These are phyloP conservation scores for Plectosphaerella plurivora DNA, from an alignment of 2,329 filamentous ascomycete species.

Conservation along the genomic window DNA sequence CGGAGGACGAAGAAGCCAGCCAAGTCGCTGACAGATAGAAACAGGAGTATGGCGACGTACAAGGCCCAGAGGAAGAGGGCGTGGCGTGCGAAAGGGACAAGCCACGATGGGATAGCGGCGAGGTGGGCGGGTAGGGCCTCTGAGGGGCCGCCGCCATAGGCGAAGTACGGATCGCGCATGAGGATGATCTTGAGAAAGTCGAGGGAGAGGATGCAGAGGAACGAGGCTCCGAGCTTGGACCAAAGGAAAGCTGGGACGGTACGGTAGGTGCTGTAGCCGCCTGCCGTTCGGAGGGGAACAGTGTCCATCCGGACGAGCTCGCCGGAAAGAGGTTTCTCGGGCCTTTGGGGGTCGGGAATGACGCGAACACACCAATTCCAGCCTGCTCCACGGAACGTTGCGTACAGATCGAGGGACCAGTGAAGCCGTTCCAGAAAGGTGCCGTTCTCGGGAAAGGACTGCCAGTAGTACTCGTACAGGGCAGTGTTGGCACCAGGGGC, in stretches of 20 bases:
- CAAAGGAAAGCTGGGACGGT: conserved; percentile 41
- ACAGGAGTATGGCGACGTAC: conserved; percentile 53
- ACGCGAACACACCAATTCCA: conserved; percentile 31
- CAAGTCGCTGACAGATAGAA: conserved; percentile 58
- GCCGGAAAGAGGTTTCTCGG: conserved; percentile 32
- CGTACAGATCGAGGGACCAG: conserved; percentile 53
- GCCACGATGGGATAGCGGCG: conserved; percentile 30
- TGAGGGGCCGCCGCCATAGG: conserved; percentile 37
- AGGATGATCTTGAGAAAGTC: conserved; percentile 67
- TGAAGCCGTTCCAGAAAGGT: conserved; percentile 43
- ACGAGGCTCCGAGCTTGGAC: conserved; percentile 37
- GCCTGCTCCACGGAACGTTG: conserved; percentile 52
- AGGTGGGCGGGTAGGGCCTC: conserved; percentile 25
- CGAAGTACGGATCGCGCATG: conserved; percentile 76
- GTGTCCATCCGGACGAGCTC: conserved; percentile 34
- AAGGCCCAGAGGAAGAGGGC: conserved; percentile 50
- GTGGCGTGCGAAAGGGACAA: conserved; percentile 53
- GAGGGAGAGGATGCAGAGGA: conserved; percentile 59
- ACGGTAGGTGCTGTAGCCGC: conserved; percentile 40
- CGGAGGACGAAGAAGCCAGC: conserved; percentile 44
- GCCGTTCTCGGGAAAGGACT: conserved; percentile 49
- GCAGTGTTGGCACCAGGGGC: conserved; percentile 13
- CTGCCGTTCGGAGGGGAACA: conserved; percentile 34
- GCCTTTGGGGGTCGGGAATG: conserved; percentile 38
- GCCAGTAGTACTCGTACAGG: conserved; percentile 53